Base-by-base conservation (phyloP, 2,329 filamentous ascomycete species). In the Fusarium fracticaudum region DNA sequence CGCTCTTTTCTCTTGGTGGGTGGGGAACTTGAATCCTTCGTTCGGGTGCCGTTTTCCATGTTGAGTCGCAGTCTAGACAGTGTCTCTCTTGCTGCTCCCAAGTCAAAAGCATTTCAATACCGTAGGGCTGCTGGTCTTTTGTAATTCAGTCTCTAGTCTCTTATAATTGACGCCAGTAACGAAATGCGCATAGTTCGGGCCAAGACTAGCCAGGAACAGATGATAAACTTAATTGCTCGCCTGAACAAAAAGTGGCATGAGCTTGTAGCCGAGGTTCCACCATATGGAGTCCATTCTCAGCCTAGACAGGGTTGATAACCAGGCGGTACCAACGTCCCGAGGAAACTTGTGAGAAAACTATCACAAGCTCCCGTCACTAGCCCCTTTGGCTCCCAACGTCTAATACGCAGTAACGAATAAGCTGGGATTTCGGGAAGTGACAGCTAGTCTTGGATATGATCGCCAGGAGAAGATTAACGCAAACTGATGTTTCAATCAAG, bases 101-200 rank as follows among this genome's bases (percentile, higher is more conserved):
- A 35, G 7, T 35, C 33, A 3, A 2, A 0, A 15, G 33, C 1
- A 24, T 45, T 26, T 8, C 5, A 13, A 8, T 24, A 12, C n/a
- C 11, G 7, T 26, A 18, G 5, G 43, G 15, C n/a, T 44, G n/a
- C 10, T 24, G 8, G 11, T 37, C 1, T 1, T 31, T 47, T 11
- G 13, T 1, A 22, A 29, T 26, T 20, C 2, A 29, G 5, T 29
- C 17, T 26, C 17, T 13, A 29, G 24, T 13, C 18, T 47, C 44
- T 15, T 6, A 9, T 13, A 24, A 15, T 1, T 10, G 8, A 51
- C 31, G 8, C 48, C 31, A 51, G 12, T 35, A 1, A 20, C 31
- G 6, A 22, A 8, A n/a, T 29, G 18, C 29, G 6, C 8, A 14
- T 5, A 12, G 17, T 3, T 51, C 1, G 48, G 17, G 17, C 31